A percentile compares a stretch with the other conserved stretches of the same genome.
phyloP scores from a whole-genome alignment of 139 green algal species.

The Gonium pectorale region DNA sequence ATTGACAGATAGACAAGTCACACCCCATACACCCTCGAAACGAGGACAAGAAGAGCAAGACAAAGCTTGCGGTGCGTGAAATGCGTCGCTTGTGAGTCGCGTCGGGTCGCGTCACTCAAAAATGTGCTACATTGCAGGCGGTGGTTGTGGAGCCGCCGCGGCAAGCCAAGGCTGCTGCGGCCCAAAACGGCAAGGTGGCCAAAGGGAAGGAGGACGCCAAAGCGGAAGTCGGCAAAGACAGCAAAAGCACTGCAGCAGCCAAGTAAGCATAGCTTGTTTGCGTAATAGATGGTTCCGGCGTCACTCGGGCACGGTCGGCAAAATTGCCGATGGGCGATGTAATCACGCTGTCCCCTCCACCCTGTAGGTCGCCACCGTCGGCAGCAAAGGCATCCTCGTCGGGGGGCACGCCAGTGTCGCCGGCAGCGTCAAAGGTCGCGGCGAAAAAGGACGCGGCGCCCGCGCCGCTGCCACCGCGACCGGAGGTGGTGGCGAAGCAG shows the following conservation, averaged over 20 bases:
- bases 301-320: no score
- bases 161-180: conserved; percentile 1
- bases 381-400: no score
- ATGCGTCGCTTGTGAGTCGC: no score
- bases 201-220: conserved; percentile 28
- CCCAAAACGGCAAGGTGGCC: conserved; percentile 42
- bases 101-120: no score
- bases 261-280: conserved; percentile 2
- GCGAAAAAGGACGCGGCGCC: conserved; percentile 21
- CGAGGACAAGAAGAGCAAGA: conserved; percentile 83
- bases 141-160: conserved; percentile 14
- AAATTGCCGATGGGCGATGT: no score
- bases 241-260: conserved; percentile 16
- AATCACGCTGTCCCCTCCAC: neutral
- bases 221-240: conserved; percentile 28
- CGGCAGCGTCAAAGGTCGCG: neutral
- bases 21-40: conserved; percentile 84
- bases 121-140: conserved; percentile 17
- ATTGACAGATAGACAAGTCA: conserved; percentile 82
- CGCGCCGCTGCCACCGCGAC: conserved; percentile 7
- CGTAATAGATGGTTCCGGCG: no score
- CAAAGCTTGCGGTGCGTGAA: conserved; percentile 56
- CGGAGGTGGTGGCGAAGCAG: conserved; percentile 32
- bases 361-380: neutral
- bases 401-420: neutral